These are phyloP conservation scores for Terana coerulea DNA, from an alignment of 768 basidiomycete genomes.

Conservation along the genomic window DNA sequence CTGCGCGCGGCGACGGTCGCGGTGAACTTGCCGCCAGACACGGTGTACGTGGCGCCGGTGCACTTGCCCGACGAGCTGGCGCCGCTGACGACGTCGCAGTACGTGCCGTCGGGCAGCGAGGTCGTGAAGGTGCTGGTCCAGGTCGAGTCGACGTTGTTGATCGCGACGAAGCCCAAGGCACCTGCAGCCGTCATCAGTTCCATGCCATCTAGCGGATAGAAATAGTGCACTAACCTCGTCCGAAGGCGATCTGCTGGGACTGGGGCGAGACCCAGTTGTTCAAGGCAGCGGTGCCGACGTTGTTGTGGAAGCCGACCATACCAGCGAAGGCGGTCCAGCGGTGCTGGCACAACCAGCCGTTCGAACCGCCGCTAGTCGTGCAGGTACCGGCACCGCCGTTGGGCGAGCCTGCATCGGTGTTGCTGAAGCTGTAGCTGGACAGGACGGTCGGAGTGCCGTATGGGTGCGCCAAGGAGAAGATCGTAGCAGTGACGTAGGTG, in stretches of 20 bases:
- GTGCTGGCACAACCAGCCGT: slow-evolving; percentile 68
- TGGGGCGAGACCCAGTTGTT: slow-evolving; percentile 57
- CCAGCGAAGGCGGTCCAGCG: slow-evolving; percentile 54
- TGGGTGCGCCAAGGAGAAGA: slow-evolving; percentile 65
- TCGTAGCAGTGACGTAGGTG: slow-evolving; percentile 53
- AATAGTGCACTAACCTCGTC: slow-evolving; percentile 40
- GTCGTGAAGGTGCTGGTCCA: slow-evolving; percentile 60
- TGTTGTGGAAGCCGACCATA: slow-evolving; percentile 60
- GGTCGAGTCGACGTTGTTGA: slow-evolving; percentile 56
- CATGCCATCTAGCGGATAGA: neutral
- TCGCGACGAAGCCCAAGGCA: slow-evolving; percentile 55
- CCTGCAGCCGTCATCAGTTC: slow-evolving; percentile 31
- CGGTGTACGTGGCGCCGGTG: slow-evolving; percentile 45
- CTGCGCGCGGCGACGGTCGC: slow-evolving; percentile 47
- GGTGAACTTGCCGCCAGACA: slow-evolving; percentile 46
- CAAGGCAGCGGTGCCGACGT: slow-evolving; percentile 47
- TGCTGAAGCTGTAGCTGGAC: slow-evolving; percentile 52
- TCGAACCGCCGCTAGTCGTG: slow-evolving; percentile 42
- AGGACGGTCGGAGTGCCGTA: slow-evolving; percentile 65
- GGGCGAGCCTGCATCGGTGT: slow-evolving; percentile 54
- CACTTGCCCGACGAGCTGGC: slow-evolving; percentile 38
- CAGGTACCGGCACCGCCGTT: slow-evolving; percentile 58
- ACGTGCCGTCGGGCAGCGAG: slow-evolving; percentile 50
- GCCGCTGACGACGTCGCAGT: slow-evolving; percentile 65
- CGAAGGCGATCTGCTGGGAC: slow-evolving; percentile 62